A percentile compares a stretch with the other conserved stretches of the same genome.
Evolutionary conservation across 441 rosid genomes (phyloP).

Genomic region (Gossypium gossypioides): DNA sequence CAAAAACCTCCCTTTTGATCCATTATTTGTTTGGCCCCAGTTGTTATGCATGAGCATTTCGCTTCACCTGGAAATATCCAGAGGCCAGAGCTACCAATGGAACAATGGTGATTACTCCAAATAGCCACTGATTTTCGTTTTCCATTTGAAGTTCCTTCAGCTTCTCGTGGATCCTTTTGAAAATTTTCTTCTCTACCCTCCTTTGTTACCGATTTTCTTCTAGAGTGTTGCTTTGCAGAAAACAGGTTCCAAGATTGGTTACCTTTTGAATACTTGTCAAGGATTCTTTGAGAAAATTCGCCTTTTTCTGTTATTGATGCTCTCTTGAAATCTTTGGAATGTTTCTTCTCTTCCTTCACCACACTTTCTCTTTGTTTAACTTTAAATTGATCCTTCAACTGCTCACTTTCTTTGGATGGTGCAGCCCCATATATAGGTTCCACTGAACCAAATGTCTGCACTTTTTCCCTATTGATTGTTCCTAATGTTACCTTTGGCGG

Average conservation of each 20-base stretch:
- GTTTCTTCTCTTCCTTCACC: constrained; percentile 14
- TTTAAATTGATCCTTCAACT: constrained; percentile 15
- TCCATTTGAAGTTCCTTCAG: constrained; percentile 12
- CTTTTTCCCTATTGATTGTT: constrained; percentile 2
- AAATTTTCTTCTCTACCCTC: constrained; percentile 21
- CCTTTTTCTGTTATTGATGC: constrained; percentile 23
- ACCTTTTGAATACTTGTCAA: constrained; percentile 18
- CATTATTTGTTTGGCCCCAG: constrained; percentile 30
- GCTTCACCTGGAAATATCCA: constrained; percentile 70
- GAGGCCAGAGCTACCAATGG: constrained; percentile 33
- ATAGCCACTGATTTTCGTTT: constrained; percentile 5
- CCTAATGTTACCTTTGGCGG: constrained; percentile 6
- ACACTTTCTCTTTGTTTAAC: constrained; percentile 18
- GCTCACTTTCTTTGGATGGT: constrained; percentile 11
- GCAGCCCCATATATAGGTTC: constrained; percentile 6
- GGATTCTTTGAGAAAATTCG: constrained; percentile 27
- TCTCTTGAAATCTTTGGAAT: constrained; percentile 23
- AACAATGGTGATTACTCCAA: constrained; percentile 22
- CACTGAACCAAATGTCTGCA: constrained; percentile 14
- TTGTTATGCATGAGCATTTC: constrained; percentile 35
- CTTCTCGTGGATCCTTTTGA: constrained; percentile 13
- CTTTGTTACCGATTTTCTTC: constrained; percentile 13
- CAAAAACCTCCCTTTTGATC: constrained; percentile 26
- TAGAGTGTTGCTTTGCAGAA: constrained; percentile 21
- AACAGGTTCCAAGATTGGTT: constrained; percentile 21